Percentiles rank a stretch among this genome's conserved stretches.
These are phyloP conservation scores for Colletotrichum sp. DNA, from an alignment of 2,329 filamentous ascomycete species.

Conservation along the genomic window DNA sequence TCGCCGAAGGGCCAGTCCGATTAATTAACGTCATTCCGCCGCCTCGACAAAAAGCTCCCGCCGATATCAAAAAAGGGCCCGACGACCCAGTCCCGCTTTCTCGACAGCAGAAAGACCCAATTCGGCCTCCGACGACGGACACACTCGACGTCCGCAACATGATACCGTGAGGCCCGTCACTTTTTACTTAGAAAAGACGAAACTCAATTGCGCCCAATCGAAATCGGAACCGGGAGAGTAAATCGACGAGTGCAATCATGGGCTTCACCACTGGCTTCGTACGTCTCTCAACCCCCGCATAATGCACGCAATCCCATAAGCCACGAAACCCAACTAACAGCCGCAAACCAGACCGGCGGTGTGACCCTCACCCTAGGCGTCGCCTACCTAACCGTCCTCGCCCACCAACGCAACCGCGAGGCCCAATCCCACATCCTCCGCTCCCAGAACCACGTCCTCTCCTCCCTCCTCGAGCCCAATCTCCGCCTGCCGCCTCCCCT, in stretches of 20 bases:
- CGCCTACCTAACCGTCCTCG: slow-evolving; percentile 73
- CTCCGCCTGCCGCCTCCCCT: slow-evolving; percentile 51
- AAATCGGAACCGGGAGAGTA: neutral
- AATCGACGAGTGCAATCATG: slow-evolving; percentile 50
- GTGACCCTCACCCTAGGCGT: slow-evolving; percentile 76
- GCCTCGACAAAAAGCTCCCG: neutral
- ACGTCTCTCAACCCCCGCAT: slow-evolving; percentile 36
- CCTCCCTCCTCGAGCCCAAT: slow-evolving; percentile 55
- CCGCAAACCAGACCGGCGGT: slow-evolving; percentile 66
- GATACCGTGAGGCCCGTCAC: slow-evolving; percentile 9
- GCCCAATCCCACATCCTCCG: slow-evolving; percentile 62
- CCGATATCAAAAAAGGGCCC: neutral
- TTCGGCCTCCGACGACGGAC: neutral
- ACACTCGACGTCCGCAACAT: neutral
- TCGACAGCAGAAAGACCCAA: slow-evolving; percentile 5
- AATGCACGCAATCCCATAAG: neutral
- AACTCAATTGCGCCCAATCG: neutral
- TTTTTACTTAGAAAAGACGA: neutral
- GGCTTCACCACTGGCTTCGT: slow-evolving; percentile 79
- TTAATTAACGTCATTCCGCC: slow-evolving; percentile 20
- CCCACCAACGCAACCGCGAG: slow-evolving; percentile 72
- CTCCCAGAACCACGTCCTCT: slow-evolving; percentile 60
- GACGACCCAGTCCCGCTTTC: slow-evolving; percentile 3
- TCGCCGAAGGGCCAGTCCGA: neutral
- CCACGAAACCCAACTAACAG: neutral